Evolutionary conservation across 2,329 filamentous ascomycete genomes (phyloP), one percentile per base, ranked within the genome.

Genomic region (Claviceps digitariae): DNA sequence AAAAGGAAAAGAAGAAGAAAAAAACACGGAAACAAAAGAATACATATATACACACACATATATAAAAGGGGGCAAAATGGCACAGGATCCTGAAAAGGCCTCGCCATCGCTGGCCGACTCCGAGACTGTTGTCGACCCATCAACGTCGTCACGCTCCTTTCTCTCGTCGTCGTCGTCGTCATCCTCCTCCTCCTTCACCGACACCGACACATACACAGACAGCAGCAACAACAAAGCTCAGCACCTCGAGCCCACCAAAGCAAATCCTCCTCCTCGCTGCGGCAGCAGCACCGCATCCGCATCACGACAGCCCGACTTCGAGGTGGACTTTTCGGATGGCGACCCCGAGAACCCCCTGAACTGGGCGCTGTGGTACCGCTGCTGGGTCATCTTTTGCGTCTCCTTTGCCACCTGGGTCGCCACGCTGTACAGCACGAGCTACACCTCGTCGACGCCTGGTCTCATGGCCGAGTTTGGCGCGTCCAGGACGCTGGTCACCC

Each of bases 401-500:
- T 73, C 72, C 36, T 73, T 69, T 54, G 69, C 70, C 6, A 72
- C 71, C 1, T 75, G 73, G 74, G 66, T 72, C 21, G 65, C 74
- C n/a, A 83, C 89, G 17, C 64, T 89, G 47, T 88, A 90, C 63
- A 88, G 83, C 48, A 93, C 88, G 0, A 83, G 80, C 51, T 94
- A 93, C 64, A 89, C 87, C 1, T 79, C 83, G 0, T 83, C 82
- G 2, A 79, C 86, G 36, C 76, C 79, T 0, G 83, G 85, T 0
- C 79, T 94, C 66, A 79, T 81, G 61, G 65, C 73, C 15, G 83
- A 87, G 51, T 91, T 89, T 59, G 68, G 74, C 40, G 72, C 81
- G 20, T 63, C 71, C 15, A 73, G 79, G 36, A 81, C 79, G 0
- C 66, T 84, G n/a, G 77, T 83, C 0, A 86, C 87, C 0, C 70